These are phyloP conservation scores for Mortierella sp. DNA, from an alignment of 371 early-diverging fungal genomes.

Conservation along the genomic window DNA sequence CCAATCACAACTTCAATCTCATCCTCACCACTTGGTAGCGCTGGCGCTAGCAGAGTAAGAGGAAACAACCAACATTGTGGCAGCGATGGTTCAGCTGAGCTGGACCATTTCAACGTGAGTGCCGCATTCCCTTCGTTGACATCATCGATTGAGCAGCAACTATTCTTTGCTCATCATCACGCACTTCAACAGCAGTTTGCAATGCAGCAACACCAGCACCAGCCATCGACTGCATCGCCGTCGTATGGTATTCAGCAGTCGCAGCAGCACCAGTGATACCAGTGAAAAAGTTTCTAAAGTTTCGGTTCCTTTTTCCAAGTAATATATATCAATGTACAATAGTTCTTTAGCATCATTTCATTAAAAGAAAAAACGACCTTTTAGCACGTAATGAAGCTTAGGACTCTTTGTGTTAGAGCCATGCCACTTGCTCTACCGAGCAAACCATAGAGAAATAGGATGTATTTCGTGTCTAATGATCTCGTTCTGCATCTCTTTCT, in stretches of 20 bases:
- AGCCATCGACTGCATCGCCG: conserved; percentile 35
- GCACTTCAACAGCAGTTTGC: conserved; percentile 50
- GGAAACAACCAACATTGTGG: background rate
- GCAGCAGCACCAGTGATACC: conserved; percentile 14
- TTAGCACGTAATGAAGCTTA: too few relatives aligned
- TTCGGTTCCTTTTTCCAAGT: too few relatives aligned
- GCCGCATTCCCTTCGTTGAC: conserved; percentile 33
- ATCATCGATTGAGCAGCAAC: conserved; percentile 49
- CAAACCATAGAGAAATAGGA: too few relatives aligned
- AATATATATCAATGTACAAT: background rate
- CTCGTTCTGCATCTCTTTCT: too few relatives aligned
- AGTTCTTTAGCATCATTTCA: too few relatives aligned
- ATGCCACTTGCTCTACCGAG: too few relatives aligned
- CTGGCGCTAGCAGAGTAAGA: background rate
- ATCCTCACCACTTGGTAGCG: conserved; percentile 2
- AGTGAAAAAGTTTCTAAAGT: conserved; percentile 2
- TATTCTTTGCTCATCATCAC: conserved; percentile 50
- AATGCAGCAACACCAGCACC: conserved; percentile 45
- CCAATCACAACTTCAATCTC: conserved; percentile 5
- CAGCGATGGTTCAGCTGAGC: conserved; percentile 13
- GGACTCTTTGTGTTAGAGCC: too few relatives aligned
- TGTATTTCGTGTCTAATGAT: too few relatives aligned
- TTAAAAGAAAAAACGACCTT: too few relatives aligned
- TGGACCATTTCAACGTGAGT: conserved; percentile 27
- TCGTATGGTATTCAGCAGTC: conserved; percentile 12